Evolutionary conservation across 768 basidiomycete genomes (phyloP).

Genomic region (Russula abietina): DNA sequence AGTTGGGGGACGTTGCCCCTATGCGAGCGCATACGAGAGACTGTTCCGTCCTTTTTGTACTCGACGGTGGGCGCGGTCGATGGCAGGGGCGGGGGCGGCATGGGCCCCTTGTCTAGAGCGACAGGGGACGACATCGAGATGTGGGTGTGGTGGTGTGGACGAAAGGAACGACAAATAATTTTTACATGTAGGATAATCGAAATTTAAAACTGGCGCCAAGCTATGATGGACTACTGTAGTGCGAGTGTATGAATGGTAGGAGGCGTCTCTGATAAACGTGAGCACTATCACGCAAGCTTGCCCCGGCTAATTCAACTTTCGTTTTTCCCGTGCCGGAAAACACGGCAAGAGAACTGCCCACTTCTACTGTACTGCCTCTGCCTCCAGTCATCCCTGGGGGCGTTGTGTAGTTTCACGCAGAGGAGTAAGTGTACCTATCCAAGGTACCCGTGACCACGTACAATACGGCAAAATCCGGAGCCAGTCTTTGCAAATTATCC

Average conservation of each 20-base stretch:
- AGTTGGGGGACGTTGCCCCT: conserved; percentile 62
- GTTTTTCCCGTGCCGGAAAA: neutral
- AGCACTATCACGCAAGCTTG: neutral
- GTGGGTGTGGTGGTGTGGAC: neutral
- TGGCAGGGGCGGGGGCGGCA: conserved; percentile 1
- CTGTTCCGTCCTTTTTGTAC: conserved; percentile 45
- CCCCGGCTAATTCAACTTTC: neutral
- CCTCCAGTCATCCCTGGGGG: too few relatives aligned
- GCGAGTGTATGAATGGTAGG: too few relatives aligned
- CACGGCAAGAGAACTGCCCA: too few relatives aligned
- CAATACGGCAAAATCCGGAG: neutral
- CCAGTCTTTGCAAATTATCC: neutral
- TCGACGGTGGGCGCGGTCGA: conserved; percentile 18
- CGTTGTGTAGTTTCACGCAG: too few relatives aligned
- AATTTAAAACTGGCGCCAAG: neutral
- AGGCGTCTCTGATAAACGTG: neutral
- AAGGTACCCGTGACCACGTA: neutral
- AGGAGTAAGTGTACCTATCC: too few relatives aligned
- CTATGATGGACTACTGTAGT: neutral
- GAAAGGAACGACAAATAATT: neutral
- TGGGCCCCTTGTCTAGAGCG: neutral
- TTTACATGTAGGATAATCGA: neutral
- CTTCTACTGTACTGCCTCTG: too few relatives aligned
- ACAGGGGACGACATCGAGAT: neutral
- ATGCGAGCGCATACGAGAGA: conserved; percentile 52